Evolutionary conservation across 495 filamentous ascomycete species (phyloP), one percentile per base, ranked within the genome.

Genomic region (Margaritispora aquatica): DNA sequence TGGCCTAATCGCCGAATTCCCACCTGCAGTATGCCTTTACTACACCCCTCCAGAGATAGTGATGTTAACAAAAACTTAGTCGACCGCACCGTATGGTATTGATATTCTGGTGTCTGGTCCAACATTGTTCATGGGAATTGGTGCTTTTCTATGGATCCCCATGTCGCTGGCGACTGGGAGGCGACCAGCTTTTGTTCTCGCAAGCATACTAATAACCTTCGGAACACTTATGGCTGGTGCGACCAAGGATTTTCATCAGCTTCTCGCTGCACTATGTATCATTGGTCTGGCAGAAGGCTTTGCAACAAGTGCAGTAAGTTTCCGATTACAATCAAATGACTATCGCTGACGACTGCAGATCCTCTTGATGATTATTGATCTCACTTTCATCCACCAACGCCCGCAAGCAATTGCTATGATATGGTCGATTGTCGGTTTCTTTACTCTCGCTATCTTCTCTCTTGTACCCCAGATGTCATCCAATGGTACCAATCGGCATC

Each of bases 61-160:
- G 20, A 56, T 24, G 22, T 21, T 36, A 24, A 47, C n/a, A 21
- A 20, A n/a, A n/a, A n/a, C n/a, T n/a, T n/a, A n/a, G n/a, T n/a
- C n/a, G n/a, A n/a, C n/a, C n/a, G n/a, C n/a, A n/a, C 56, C 27
- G 15, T 59, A 55, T n/a, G 17, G 21, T 1, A 10, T 55, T 15
- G 49, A 13, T 17, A 20, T 51, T 13, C 36, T 63, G 13, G 20
- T 51, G 8, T 58, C 56, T 26, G 41, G 20, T 10, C 69, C 71
- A 1, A 63, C 69, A 0, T 24, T 74, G 13, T 70, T 73, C 50
- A 67, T 71, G 62, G 75, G 75, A 10, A 63, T 75, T 49, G 73
- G 72, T 0, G 74, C 74, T 36, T 64, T 75, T 20, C 60, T 77
- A 23, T 71, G 72, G 56, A 71, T 75, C 69, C 75, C 75, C 34